These are phyloP conservation scores for Suillus brevipes DNA, from an alignment of 768 basidiomycete species.

Conservation along the genomic window DNA sequence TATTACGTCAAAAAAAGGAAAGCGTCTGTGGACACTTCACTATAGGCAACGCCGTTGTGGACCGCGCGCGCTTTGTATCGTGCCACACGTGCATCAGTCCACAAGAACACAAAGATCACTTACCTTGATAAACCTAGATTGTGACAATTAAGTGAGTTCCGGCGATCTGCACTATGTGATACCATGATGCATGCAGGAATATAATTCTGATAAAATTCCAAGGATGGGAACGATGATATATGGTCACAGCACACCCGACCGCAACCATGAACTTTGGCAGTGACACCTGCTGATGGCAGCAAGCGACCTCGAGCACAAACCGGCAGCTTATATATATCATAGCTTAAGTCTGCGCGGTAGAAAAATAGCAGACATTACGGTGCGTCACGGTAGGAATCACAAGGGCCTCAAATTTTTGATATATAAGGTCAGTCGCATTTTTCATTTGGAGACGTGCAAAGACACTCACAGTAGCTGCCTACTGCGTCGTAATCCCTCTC, in stretches of 20 bases:
- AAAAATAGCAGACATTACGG: neutral
- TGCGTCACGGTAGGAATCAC: neutral
- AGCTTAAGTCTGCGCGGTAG: neutral
- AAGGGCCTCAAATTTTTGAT: too few relatives aligned
- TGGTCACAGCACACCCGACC: neutral
- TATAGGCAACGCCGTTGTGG: neutral
- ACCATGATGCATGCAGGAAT: too few relatives aligned
- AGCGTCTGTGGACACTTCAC: neutral
- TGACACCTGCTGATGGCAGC: neutral
- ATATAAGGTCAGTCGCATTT: neutral
- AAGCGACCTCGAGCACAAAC: neutral
- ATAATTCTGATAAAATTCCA: too few relatives aligned
- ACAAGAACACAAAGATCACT: neutral
- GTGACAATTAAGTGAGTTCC: neutral
- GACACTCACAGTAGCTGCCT: too few relatives aligned
- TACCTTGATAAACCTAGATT: neutral
- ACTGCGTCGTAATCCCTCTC: too few relatives aligned
- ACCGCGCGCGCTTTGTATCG: neutral
- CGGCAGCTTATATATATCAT: neutral
- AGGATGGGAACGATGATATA: too few relatives aligned
- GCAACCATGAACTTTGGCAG: neutral
- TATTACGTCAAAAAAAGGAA: neutral
- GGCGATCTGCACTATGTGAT: too few relatives aligned
- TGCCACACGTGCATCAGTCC: neutral
- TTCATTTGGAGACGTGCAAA: too few relatives aligned